Conservation (phyloP, 1,139 yeast species). For the Kluyveromyces sp. region DNA sequence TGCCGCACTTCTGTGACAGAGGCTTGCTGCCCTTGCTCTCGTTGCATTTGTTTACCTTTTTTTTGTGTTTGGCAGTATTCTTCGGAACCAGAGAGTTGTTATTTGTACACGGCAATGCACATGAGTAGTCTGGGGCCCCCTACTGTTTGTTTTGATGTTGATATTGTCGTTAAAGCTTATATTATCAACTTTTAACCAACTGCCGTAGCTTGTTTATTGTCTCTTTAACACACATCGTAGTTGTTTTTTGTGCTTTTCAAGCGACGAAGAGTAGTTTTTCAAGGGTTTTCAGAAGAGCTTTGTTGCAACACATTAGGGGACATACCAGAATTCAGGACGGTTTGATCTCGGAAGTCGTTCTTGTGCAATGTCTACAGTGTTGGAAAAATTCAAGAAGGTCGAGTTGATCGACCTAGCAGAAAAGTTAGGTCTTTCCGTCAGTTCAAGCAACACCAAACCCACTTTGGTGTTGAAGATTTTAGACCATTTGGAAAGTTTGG, state of each 20-base stretch:
- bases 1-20: background rate
- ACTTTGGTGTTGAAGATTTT: constrained; percentile 20
- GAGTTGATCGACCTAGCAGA: constrained; percentile 26
- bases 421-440: constrained; percentile 20
- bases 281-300: too few relatives aligned
- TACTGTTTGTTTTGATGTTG: background rate
- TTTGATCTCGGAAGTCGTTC: too few relatives aligned
- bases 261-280: too few relatives aligned
- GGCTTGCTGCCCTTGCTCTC: background rate
- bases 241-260: background rate
- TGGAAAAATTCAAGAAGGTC: constrained; percentile 24
- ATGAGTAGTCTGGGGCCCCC: background rate
- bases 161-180: background rate
- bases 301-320: too few relatives aligned
- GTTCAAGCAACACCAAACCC: constrained; percentile 19
- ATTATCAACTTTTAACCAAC: background rate
- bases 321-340: too few relatives aligned
- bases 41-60: background rate
- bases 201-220: background rate
- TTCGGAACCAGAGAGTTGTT: background rate
- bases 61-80: background rate
- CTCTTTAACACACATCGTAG: background rate
- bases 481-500: constrained; percentile 17
- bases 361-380: constrained; percentile 10
- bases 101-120: background rate